Evolutionary conservation across 2,329 filamentous ascomycete species (phyloP).

Genomic region (Clonostachys chloroleuca): DNA sequence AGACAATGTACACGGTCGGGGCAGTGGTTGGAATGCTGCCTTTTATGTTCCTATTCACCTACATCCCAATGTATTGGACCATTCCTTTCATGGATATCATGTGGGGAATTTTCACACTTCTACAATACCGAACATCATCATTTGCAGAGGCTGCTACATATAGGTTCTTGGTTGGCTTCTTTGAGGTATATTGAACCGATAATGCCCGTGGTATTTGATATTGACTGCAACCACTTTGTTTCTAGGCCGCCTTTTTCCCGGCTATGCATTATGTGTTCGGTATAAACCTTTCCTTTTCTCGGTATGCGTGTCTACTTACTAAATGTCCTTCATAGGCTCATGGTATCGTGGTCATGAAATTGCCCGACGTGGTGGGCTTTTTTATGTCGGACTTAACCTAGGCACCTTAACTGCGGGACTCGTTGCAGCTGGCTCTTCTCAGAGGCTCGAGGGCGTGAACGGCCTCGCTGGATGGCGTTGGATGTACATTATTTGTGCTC

Average conservation of each 20-base stretch:
- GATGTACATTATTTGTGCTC: background rate
- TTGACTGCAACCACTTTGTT: too few relatives aligned
- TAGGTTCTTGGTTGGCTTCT: slow-evolving; percentile 49
- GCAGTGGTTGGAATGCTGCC: slow-evolving; percentile 46
- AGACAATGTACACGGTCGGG: slow-evolving; percentile 38
- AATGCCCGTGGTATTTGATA: too few relatives aligned
- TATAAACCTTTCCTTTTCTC: too few relatives aligned
- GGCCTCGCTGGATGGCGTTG: slow-evolving; percentile 37
- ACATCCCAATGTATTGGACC: slow-evolving; percentile 36
- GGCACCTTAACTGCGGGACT: slow-evolving; percentile 48
- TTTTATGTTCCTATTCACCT: slow-evolving; percentile 44
- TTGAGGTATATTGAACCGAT: slow-evolving; percentile 29
- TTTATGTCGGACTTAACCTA: slow-evolving; percentile 43
- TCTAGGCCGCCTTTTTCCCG: too few relatives aligned
- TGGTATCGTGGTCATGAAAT: slow-evolving; percentile 47
- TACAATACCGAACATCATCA: slow-evolving; percentile 43
- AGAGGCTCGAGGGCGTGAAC: slow-evolving; percentile 32
- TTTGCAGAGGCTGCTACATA: slow-evolving; percentile 47
- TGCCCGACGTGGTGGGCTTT: slow-evolving; percentile 41
- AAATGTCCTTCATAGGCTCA: slow-evolving; percentile 47
- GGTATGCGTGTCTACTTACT: slow-evolving; percentile 28
- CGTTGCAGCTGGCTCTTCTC: slow-evolving; percentile 36
- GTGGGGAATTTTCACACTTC: slow-evolving; percentile 53
- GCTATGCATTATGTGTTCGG: too few relatives aligned
- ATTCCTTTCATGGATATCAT: slow-evolving; percentile 45